A percentile compares a stretch with the other conserved stretches of the same genome.
phyloP scores from a whole-genome alignment of 1,139 yeast genomes.

The Yamadazyma taylorii region DNA sequence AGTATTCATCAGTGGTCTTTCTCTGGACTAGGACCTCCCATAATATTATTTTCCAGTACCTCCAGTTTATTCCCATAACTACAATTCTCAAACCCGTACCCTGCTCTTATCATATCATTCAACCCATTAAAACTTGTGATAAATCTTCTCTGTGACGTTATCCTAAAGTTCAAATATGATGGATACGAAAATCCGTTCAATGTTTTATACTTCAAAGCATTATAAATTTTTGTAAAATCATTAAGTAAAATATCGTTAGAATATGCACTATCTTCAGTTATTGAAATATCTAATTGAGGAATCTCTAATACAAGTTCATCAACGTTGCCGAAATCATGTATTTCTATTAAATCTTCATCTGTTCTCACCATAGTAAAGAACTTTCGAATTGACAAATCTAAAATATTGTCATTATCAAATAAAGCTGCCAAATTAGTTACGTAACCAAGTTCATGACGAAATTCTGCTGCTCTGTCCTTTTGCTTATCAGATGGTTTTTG shows the following conservation, averaged over 20 bases:
- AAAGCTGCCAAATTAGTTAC: slow-evolving; percentile 22
- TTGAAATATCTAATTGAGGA: slow-evolving; percentile 31
- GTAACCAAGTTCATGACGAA: slow-evolving; percentile 1
- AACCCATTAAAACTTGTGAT: slow-evolving; percentile 31
- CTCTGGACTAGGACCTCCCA: too few species aligned
- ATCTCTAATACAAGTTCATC: slow-evolving; percentile 35
- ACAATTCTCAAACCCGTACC: slow-evolving; percentile 22
- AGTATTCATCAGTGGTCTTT: too few species aligned
- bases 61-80: too few species aligned
- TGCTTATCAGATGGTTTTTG: too few species aligned
- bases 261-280: slow-evolving; percentile 43
- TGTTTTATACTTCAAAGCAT: slow-evolving; percentile 22
- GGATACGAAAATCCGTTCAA: slow-evolving; percentile 19
- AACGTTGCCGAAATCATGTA: slow-evolving; percentile 24
- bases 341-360: slow-evolving; percentile 29
- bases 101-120: slow-evolving; percentile 24
- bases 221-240: slow-evolving; percentile 35
- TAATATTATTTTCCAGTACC: too few species aligned
- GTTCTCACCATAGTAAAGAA: slow-evolving; percentile 28
- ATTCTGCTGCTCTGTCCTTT: slow-evolving; percentile 8
- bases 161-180: slow-evolving; percentile 22
- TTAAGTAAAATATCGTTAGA: slow-evolving; percentile 29
- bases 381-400: slow-evolving; percentile 22
- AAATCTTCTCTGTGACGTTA: slow-evolving; percentile 32
- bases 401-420: slow-evolving; percentile 22